Base-by-base conservation (phyloP, 2,329 filamentous ascomycete genomes). In the Paraphaeosphaeria minitans region DNA sequence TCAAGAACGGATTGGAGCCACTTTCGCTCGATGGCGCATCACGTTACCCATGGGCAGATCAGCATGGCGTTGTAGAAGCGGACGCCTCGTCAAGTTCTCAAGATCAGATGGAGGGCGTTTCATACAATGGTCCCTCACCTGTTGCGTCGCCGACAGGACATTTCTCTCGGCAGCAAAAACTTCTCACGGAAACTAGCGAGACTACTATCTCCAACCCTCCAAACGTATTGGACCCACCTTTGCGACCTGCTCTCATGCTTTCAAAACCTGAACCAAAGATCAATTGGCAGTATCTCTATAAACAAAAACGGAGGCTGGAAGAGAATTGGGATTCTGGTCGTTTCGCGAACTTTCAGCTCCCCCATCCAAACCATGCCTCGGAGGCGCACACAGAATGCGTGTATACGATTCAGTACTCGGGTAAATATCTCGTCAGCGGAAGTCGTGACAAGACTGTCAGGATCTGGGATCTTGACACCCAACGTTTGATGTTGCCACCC, bases 231-330 rank as follows among this genome's bases (percentile, higher is more conserved):
- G 59, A 64, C 19, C 74, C 71, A 12, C 75, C 75, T 3, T 64
- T 78, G 33, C 66, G 68, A 14, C 74, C 75, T 1, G 64, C 73
- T 7, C 63, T 78, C 21, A 49, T 77, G 16, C 66, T 77, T 2
- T 62, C 69, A 14, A 66, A 63, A 66, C 62, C 81, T 70, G 70
- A 82, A 72, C 71, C 88, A 58, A 89, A 87, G 67, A 80, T 98
- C 49, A 97, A 96, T 76, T 99, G 94, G 93, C 90, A 93, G 54
- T 92, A 95, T 73, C 82, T 99, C 0, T 99, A 97, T 79, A 92
- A 91, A 64, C 91, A 97, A 81, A 89, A 95, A 60, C 85, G 89
- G 56, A 85, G 88, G 22, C 80, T 99, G 14, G 95, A 99, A 78
- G 87, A 89, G 8, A 98, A 99, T 73, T 99, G 95, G 95, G 87